A percentile compares a stretch with the other conserved stretches of the same genome.
Conservation (phyloP, 2,329 filamentous ascomycete species). For the Paraconiothyrium sp. region DNA sequence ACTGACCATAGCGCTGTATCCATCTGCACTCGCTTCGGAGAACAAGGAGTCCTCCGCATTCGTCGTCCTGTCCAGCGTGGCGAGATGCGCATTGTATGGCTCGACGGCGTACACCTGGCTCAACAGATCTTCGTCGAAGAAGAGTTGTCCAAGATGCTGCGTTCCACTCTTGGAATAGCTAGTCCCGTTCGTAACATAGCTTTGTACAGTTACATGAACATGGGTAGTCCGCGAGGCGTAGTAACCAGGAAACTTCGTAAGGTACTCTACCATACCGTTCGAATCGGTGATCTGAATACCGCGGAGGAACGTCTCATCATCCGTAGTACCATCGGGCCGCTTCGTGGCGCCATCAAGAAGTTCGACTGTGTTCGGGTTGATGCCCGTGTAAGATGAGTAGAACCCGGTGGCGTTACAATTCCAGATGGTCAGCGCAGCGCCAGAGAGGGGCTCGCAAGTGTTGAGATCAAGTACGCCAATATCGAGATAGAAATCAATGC, state of each 20-base stretch:
- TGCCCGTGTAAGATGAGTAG: conserved; percentile 5
- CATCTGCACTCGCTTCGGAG: neutral
- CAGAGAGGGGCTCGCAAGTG: conserved; percentile 2
- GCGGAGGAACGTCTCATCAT: conserved; percentile 6
- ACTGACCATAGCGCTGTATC: conserved; percentile 1
- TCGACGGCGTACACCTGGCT: neutral
- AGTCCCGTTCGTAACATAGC: neutral
- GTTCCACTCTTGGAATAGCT: neutral
- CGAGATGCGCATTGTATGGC: neutral
- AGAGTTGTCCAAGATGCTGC: neutral
- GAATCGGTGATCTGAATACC: neutral
- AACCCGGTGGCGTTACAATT: conserved; percentile 1
- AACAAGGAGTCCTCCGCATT: neutral
- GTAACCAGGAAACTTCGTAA: neutral
- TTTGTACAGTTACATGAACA: conserved; percentile 3
- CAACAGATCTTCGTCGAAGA: neutral
- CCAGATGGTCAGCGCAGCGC: conserved; percentile 1
- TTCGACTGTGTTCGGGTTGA: conserved; percentile 2
- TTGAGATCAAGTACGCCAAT: conserved; percentile 60
- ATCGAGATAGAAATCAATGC: conserved; percentile 58
- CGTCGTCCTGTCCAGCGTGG: neutral
- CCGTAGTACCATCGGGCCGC: conserved; percentile 6
- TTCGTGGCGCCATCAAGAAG: conserved; percentile 3
- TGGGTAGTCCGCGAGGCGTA: neutral
- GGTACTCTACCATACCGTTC: neutral